Base-by-base conservation (phyloP, 345 rosid species). In the Aquilaria yunnanensis region DNA sequence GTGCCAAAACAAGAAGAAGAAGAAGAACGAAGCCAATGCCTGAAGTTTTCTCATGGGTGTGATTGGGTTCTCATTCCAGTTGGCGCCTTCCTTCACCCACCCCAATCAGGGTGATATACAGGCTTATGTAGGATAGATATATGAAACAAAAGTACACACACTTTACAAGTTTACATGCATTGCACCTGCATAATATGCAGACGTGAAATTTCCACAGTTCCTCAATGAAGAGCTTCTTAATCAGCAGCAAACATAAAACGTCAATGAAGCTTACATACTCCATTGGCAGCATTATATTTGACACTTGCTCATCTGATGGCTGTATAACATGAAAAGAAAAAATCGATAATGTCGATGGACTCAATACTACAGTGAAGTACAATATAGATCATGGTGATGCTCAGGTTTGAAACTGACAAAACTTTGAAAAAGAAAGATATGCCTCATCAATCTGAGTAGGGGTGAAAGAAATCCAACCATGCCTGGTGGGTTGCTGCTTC, bases 191-290 rank as follows among this genome's bases (percentile, higher is more conserved):
- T 14, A n/a, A 59, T 12, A 23, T 46, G 47, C 14, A 45, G 16
- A 60, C n/a, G 10, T 1, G 34, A n/a, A 58, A 9, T 29, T 14
- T 47, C 23, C 55, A 61, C 54, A 70, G 23, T 60, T 32, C 66
- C 67, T 47, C 30, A n/a, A 63, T 11, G 59, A 57, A 50, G 16
- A 41, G 45, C 49, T 60, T 43, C 74, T 63, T 59, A 48, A 48
- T 57, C 69, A 61, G 61, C 51, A 29, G 49, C 60, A 62, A 57
- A 70, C 6, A 57, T 58, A 37, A 32, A 34, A 59, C 63, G 57
- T 62, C 47, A 79, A 73, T 49, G 75, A 69, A 72, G 59, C 72
- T 63, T 65, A 69, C 78, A 66, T 33, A 50, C 56, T 46, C 64
- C 32, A 46, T 54, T 53, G 51, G 29, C 61, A 60, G 57, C 31